phyloP scores from a whole-genome alignment of 306 rosid species.

The Rosa persica region DNA sequence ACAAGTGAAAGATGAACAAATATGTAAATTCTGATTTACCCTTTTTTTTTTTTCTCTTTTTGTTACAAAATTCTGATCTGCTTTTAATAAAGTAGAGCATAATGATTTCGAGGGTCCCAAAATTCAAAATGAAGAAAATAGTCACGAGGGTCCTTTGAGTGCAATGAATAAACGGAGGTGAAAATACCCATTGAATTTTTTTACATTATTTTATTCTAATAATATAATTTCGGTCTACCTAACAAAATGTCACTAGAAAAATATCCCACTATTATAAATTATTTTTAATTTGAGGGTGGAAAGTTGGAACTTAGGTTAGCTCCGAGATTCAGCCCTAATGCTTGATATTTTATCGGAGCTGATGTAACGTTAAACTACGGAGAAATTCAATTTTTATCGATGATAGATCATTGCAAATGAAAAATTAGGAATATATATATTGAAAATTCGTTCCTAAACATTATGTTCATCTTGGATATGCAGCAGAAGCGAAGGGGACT shows the following conservation, averaged over 20 bases:
- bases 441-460: neutral
- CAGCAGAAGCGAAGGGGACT: conserved; percentile 75
- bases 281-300: neutral
- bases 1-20: neutral
- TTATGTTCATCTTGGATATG: conserved; percentile 25
- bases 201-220: neutral
- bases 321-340: neutral
- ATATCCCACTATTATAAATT: neutral
- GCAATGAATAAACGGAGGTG: neutral
- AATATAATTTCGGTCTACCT: neutral
- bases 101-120: neutral
- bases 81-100: neutral
- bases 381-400: neutral
- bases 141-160: conserved; percentile 2
- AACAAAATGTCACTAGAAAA: neutral
- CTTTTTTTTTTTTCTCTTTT: neutral
- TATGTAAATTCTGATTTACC: neutral
- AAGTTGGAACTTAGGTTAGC: neutral
- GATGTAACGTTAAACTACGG: neutral
- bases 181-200: neutral
- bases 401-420: neutral
- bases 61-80: neutral
- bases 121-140: neutral
- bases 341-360: neutral
- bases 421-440: neutral